Conservation (phyloP, 768 basidiomycete species). For the Leucocoprinus leucothites region DNA sequence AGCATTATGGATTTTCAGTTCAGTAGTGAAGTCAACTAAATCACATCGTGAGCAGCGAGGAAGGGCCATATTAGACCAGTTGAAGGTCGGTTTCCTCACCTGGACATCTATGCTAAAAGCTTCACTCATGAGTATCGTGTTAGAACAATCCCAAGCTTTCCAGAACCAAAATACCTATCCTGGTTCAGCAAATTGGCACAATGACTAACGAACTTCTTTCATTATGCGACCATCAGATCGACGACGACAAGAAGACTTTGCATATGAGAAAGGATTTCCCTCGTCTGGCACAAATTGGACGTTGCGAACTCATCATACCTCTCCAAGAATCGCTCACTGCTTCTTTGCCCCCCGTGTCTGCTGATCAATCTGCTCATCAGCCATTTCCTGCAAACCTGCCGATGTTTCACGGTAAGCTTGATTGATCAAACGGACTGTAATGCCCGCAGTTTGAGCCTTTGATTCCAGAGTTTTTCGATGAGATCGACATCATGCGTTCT, state of each 20-base stretch:
- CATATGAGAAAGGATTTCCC: slow-evolving; percentile 57
- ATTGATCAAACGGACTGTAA: not conserved
- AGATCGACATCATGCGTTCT: slow-evolving; percentile 89
- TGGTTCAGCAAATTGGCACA: slow-evolving; percentile 50
- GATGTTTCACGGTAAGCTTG: slow-evolving; percentile 63
- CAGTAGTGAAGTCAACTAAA: slow-evolving; percentile 84
- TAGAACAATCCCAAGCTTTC: slow-evolving; percentile 9
- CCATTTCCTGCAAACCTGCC: slow-evolving; percentile 81
- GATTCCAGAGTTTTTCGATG: slow-evolving; percentile 67
- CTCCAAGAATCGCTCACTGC: slow-evolving; percentile 91
- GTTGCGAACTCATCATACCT: slow-evolving; percentile 77
- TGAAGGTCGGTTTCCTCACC: slow-evolving; percentile 43
- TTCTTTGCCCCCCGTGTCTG: slow-evolving; percentile 74
- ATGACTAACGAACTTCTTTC: slow-evolving; percentile 72
- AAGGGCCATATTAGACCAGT: slow-evolving; percentile 47
- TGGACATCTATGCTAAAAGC: not conserved
- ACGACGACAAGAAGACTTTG: slow-evolving; percentile 35
- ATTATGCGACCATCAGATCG: slow-evolving; percentile 56
- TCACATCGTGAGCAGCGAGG: slow-evolving; percentile 58
- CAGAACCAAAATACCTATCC: slow-evolving; percentile 34
- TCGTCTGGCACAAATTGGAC: slow-evolving; percentile 51
- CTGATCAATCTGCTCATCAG: slow-evolving; percentile 57
- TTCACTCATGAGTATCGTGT: not conserved
- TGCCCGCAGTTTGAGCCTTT: not conserved
- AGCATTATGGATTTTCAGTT: slow-evolving; percentile 88